Evolutionary conservation across 2,329 filamentous ascomycete genomes (phyloP).

Genomic region (Botrytis fabae): DNA sequence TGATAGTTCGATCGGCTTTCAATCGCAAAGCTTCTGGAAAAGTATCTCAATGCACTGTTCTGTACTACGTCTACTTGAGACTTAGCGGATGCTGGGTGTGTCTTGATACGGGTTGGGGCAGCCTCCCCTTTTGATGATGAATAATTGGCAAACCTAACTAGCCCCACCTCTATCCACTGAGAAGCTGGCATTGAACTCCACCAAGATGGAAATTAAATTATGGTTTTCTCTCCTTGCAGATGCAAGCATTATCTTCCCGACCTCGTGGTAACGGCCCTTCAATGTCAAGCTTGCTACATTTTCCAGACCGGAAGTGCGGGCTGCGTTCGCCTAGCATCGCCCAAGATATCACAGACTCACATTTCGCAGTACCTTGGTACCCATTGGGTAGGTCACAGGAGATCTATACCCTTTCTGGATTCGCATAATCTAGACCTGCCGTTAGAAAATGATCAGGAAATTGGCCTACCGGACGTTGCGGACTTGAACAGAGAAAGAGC

Average conservation of each 20-base stretch:
- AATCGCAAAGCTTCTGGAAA: neutral
- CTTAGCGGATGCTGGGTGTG: neutral
- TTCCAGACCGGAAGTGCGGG: neutral
- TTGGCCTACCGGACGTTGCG: neutral
- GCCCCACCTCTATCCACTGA: neutral
- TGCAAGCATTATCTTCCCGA: conserved; percentile 1
- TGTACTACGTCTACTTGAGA: neutral
- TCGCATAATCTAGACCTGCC: neutral
- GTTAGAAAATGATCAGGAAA: neutral
- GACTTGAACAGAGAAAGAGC: neutral
- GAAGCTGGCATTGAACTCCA: neutral
- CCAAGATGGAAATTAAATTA: neutral
- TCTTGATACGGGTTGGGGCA: neutral
- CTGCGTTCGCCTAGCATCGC: neutral
- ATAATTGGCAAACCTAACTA: neutral
- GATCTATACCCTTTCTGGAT: neutral
- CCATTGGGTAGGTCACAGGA: neutral
- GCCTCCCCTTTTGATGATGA: neutral
- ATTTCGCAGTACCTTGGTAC: neutral
- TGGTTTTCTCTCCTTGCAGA: neutral
- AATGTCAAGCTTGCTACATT: neutral
- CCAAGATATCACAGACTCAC: neutral
- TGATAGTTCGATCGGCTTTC: neutral
- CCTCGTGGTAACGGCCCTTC: neutral
- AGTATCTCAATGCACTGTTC: neutral